Conservation (phyloP, 805 yeast genomes). For the Cephaloascus fragrans region DNA sequence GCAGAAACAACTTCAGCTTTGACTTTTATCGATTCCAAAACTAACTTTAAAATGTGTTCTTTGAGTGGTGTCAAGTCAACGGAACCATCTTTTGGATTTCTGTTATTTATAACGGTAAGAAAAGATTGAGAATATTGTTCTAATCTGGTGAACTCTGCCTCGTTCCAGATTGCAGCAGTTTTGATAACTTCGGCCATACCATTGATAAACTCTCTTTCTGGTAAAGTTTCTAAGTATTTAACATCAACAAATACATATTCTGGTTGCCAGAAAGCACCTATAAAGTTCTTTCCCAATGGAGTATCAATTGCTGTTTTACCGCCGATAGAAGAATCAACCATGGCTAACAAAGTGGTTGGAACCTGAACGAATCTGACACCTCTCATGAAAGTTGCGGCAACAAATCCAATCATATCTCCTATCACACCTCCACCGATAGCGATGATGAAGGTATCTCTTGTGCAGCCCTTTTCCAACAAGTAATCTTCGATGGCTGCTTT, state of each 20-base stretch:
- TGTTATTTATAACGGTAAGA: slow-evolving; percentile 49
- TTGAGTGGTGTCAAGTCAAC: slow-evolving; percentile 63
- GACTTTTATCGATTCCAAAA: slow-evolving; percentile 76
- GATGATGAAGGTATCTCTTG: slow-evolving; percentile 87
- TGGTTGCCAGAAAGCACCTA: slow-evolving; percentile 98
- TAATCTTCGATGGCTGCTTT: slow-evolving; percentile 92
- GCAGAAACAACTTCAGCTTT: slow-evolving; percentile 90
- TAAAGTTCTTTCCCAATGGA: slow-evolving; percentile 88
- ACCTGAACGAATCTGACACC: slow-evolving; percentile 91
- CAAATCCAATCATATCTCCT: slow-evolving; percentile 98
- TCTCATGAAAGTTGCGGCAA: slow-evolving; percentile 99
- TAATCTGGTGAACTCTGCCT: slow-evolving; percentile 72
- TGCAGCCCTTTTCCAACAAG: slow-evolving; percentile 74
- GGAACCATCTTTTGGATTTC: slow-evolving; percentile 25
- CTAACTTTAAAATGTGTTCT: slow-evolving; percentile 70
- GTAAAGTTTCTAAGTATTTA: slow-evolving; percentile 77
- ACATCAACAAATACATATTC: slow-evolving; percentile 80
- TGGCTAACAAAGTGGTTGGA: slow-evolving; percentile 87
- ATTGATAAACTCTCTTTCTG: slow-evolving; percentile 88
- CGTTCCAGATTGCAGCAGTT: slow-evolving; percentile 98
- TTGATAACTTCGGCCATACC: slow-evolving; percentile 98
- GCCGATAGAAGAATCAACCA: slow-evolving; percentile 98
- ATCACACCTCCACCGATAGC: slow-evolving; percentile 98
- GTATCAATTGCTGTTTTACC: slow-evolving; percentile 98
- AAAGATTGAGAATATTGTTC: slow-evolving; percentile 69